phyloP scores from a whole-genome alignment of 75 land plant genomes.

The Azolla pinnata region DNA sequence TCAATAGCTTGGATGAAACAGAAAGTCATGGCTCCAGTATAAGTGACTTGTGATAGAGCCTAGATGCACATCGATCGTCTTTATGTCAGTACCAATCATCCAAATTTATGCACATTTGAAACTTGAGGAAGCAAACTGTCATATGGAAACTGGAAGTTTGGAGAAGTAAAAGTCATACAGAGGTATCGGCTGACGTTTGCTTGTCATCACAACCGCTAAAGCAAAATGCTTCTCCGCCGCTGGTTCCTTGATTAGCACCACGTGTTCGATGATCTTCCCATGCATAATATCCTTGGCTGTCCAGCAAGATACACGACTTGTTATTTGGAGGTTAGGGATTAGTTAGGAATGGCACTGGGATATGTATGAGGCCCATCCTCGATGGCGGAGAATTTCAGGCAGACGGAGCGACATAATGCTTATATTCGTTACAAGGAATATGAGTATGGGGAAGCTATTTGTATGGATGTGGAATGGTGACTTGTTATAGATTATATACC shows the following conservation, averaged over 20 bases:
- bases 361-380: too few species aligned
- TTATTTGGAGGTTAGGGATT: too few species aligned
- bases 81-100: too few species aligned
- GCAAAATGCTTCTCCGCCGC: constrained; percentile 68
- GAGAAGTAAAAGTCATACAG: constrained; percentile 31
- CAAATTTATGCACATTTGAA: too few species aligned
- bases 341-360: too few species aligned
- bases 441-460: too few species aligned
- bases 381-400: too few species aligned
- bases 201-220: constrained; percentile 91
- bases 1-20: constrained; percentile 96
- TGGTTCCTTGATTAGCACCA: constrained; percentile 79
- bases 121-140: constrained; percentile 11
- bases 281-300: constrained; percentile 54
- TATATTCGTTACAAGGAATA: too few species aligned
- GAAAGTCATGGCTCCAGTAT: constrained; percentile 94
- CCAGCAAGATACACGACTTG: constrained; percentile 3
- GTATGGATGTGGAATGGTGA: too few species aligned
- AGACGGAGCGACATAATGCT: too few species aligned
- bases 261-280: constrained; percentile 96
- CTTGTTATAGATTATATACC: too few species aligned
- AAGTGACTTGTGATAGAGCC: constrained; percentile 68
- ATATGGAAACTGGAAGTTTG: neutral
- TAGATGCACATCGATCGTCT: constrained; percentile 18
- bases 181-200: constrained; percentile 88